phyloP scores from a whole-genome alignment of 169 alveolate genomes.

The Plasmodium berghei region DNA sequence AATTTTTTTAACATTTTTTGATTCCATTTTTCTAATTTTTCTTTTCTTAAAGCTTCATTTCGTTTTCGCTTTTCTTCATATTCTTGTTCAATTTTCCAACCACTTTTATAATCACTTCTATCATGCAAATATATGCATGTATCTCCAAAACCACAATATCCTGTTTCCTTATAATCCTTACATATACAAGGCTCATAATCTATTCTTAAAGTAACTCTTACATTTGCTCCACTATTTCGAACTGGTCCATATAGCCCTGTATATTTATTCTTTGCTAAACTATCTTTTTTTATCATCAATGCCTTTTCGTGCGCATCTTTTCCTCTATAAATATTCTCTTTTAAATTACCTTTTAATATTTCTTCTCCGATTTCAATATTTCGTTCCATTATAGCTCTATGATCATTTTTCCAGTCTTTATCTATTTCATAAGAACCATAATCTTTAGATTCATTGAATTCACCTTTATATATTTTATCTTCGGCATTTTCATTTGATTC shows the following conservation, averaged over 20 bases:
- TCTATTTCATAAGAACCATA: constrained; percentile 86
- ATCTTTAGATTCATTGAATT: constrained; percentile 49
- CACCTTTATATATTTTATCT: constrained; percentile 68
- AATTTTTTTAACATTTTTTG: constrained; percentile 78
- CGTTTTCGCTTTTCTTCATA: constrained; percentile 90
- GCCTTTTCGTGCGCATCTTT: constrained; percentile 88
- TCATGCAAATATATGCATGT: constrained; percentile 98
- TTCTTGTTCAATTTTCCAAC: constrained; percentile 95
- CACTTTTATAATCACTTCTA: constrained; percentile 96
- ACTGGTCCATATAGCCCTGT: constrained; percentile 93
- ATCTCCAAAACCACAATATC: constrained; percentile 98
- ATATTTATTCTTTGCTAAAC: constrained; percentile 86
- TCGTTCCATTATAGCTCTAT: constrained; percentile 88
- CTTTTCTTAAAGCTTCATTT: constrained; percentile 85
- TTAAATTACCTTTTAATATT: constrained; percentile 86
- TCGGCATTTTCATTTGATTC: constrained; percentile 76
- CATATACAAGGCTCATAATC: constrained; percentile 98
- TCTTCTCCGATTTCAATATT: constrained; percentile 87
- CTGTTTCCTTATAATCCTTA: constrained; percentile 98
- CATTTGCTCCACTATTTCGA: constrained; percentile 88
- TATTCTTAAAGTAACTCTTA: constrained; percentile 92
- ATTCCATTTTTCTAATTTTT: constrained; percentile 82
- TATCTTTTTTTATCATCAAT: constrained; percentile 85
- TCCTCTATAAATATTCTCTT: constrained; percentile 89
- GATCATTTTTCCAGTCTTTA: constrained; percentile 83